These are phyloP conservation scores for Pseudognaphalium luteoalbum DNA, from an alignment of 129 eudicot genomes.

Conservation along the genomic window DNA sequence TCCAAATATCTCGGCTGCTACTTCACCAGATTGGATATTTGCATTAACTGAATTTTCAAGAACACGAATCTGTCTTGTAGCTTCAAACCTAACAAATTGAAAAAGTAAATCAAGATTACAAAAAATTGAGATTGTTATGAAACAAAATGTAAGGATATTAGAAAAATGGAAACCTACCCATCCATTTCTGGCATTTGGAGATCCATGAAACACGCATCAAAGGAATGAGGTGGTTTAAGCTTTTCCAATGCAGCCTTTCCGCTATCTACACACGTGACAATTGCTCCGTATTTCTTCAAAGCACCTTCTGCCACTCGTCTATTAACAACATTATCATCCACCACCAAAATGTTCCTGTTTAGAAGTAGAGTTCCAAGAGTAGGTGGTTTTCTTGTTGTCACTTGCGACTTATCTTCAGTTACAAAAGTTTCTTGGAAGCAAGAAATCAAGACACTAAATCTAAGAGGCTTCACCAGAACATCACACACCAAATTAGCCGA, in stretches of 20 bases:
- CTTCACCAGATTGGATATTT: slow-evolving; percentile 37
- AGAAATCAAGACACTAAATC: slow-evolving; percentile 53
- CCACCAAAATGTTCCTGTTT: slow-evolving; percentile 68
- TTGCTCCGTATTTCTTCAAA: slow-evolving; percentile 82
- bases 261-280: slow-evolving; percentile 70
- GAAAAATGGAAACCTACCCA: slow-evolving; percentile 48
- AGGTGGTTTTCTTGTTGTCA: slow-evolving; percentile 41
- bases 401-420: slow-evolving; percentile 35
- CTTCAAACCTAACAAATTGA: slow-evolving; percentile 68
- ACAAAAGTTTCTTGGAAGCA: slow-evolving; percentile 59
- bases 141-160: background rate
- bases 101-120: slow-evolving; percentile 10
- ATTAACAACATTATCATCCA: slow-evolving; percentile 83
- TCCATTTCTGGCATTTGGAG: slow-evolving; percentile 99
- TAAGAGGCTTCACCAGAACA: slow-evolving; percentile 65
- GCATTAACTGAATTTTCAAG: slow-evolving; percentile 45
- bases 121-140: background rate
- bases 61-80: slow-evolving; percentile 60
- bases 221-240: slow-evolving; percentile 79
- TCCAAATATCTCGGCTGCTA: slow-evolving; percentile 19
- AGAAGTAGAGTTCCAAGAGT: slow-evolving; percentile 54
- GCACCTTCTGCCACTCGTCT: slow-evolving; percentile 95
- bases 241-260: slow-evolving; percentile 57
- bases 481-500: slow-evolving; percentile 49
- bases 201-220: slow-evolving; percentile 98